Evolutionary conservation across 805 yeast species (phyloP).

Genomic region (Ogataea zsoltii): DNA sequence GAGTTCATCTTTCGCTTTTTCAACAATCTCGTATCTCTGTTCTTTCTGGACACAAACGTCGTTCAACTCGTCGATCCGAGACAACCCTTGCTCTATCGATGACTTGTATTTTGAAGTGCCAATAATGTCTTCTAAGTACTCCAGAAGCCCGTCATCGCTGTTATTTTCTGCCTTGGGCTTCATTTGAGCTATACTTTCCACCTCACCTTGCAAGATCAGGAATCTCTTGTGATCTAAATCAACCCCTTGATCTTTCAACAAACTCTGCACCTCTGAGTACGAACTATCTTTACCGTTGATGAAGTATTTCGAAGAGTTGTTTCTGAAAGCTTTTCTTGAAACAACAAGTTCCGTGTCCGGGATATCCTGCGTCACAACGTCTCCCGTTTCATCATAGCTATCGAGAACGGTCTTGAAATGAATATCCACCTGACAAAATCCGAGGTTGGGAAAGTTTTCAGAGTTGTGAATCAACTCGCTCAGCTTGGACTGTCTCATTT

Average conservation of each 20-base stretch:
- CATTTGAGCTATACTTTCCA: conserved; percentile 98
- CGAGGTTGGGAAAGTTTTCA: conserved; percentile 62
- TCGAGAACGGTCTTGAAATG: conserved; percentile 80
- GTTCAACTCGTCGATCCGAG: conserved; percentile 69
- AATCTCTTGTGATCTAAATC: conserved; percentile 95
- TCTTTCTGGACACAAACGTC: conserved; percentile 82
- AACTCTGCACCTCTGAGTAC: conserved; percentile 74
- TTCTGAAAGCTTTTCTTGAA: conserved; percentile 75
- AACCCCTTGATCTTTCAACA: conserved; percentile 79
- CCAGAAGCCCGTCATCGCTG: conserved; percentile 89
- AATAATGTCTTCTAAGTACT: conserved; percentile 93
- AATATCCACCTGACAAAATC: conserved; percentile 86
- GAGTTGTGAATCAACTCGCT: conserved; percentile 93
- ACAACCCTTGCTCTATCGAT: conserved; percentile 63
- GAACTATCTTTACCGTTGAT: conserved; percentile 69
- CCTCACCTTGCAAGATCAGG: conserved; percentile 95
- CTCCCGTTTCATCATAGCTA: conserved; percentile 23
- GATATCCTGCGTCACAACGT: conserved; percentile 41
- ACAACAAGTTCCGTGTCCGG: conserved; percentile 66
- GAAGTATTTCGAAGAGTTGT: conserved; percentile 76
- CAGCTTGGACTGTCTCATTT: conserved; percentile 95
- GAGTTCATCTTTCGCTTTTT: conserved; percentile 62
- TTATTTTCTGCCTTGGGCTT: conserved; percentile 94
- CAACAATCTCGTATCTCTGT: conserved; percentile 74
- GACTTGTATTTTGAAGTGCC: conserved; percentile 88